Percentiles rank a stretch among this genome's conserved stretches.
These are phyloP conservation scores for Closterium sp. DNA, from an alignment of 139 green algal species.

Conservation along the genomic window DNA sequence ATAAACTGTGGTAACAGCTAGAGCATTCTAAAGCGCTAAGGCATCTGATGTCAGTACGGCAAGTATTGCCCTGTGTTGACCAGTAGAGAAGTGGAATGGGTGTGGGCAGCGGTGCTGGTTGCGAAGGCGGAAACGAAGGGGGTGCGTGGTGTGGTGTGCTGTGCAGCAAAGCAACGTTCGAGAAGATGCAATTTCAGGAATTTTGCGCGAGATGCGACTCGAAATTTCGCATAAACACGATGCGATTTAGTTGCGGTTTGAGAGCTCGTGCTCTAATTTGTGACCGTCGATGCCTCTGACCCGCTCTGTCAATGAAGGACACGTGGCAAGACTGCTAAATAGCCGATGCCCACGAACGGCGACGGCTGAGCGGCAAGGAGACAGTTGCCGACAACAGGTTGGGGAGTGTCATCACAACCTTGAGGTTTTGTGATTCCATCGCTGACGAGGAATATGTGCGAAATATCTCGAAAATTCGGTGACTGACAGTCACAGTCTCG, in stretches of 20 bases:
- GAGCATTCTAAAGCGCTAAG: no score
- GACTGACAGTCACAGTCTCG: background rate
- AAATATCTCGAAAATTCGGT: no score
- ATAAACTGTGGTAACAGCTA: no score
- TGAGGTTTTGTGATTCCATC: background rate
- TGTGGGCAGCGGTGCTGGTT: no score
- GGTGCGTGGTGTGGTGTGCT: no score
- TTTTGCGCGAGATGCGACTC: background rate
- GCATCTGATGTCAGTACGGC: no score
- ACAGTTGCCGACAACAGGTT: background rate
- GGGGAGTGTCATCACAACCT: background rate
- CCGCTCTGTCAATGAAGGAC: background rate
- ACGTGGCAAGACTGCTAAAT: background rate
- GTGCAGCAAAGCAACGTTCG: no score
- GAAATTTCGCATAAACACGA: background rate
- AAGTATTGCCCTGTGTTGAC: no score
- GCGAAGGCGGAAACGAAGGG: no score
- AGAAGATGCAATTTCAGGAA: background rate
- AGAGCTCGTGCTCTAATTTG: background rate
- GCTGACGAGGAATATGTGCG: background rate
- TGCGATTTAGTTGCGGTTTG: background rate
- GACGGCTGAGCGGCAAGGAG: background rate
- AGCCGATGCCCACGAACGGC: background rate
- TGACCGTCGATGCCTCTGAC: background rate
- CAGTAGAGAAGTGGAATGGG: no score